Conservation (phyloP, 169 alveolate species). For the Cryptosporidium ryanae region DNA sequence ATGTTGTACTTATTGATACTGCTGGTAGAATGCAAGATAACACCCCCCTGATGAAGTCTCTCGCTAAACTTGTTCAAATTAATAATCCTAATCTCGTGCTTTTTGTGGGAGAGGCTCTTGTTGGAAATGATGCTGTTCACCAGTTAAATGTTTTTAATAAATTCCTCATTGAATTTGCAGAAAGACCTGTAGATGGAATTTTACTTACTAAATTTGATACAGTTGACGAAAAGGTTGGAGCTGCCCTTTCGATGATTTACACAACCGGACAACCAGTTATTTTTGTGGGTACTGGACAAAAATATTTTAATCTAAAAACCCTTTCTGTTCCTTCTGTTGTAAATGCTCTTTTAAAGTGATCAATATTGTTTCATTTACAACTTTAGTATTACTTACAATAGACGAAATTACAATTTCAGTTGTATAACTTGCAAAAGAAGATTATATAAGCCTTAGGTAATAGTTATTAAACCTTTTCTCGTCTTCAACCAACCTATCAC, state of each 20-base stretch:
- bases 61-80: conserved; percentile 95
- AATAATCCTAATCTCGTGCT: conserved; percentile 97
- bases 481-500: too few species aligned
- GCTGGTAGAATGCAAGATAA: conserved; percentile 99
- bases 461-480: too few species aligned
- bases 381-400: too few species aligned
- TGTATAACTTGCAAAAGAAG: too few species aligned
- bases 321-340: conserved; percentile 92
- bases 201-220: conserved; percentile 99
- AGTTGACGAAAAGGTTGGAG: conserved; percentile 99
- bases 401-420: too few species aligned
- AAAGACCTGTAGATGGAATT: conserved; percentile 99
- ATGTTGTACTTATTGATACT: conserved; percentile 98
- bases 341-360: conserved; percentile 86
- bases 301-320: conserved; percentile 94
- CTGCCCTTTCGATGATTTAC: conserved; percentile 99
- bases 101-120: conserved; percentile 99
- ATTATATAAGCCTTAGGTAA: too few species aligned
- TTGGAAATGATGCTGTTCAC: conserved; percentile 99
- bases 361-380: too few species aligned
- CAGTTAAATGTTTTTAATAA: conserved; percentile 96
- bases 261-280: conserved; percentile 99
- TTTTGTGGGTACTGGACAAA: conserved; percentile 99
- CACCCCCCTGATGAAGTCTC: conserved; percentile 92
- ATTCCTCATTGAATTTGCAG: conserved; percentile 91